phyloP scores from a whole-genome alignment of 768 basidiomycete species.

The Leccinum disarticulatum region DNA sequence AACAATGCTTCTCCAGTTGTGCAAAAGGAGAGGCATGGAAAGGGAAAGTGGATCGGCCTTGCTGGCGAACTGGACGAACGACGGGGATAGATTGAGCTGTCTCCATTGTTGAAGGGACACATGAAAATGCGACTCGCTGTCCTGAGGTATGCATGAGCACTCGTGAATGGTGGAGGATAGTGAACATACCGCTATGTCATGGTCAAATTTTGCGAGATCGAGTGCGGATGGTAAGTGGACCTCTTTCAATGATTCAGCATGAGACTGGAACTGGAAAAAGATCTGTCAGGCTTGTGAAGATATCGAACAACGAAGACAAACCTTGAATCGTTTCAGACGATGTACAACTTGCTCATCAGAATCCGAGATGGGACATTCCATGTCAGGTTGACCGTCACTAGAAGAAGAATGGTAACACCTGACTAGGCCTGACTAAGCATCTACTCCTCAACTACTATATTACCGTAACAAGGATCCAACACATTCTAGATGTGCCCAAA shows the following conservation, averaged over 20 bases:
- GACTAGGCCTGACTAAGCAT: too few species aligned
- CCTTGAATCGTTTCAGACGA: slow-evolving; percentile 54
- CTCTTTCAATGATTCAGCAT: slow-evolving; percentile 61
- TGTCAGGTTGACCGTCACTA: not conserved
- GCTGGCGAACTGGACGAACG: slow-evolving; percentile 69
- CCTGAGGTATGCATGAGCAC: slow-evolving; percentile 39
- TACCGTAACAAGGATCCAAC: too few species aligned
- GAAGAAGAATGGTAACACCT: not conserved
- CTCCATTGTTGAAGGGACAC: slow-evolving; percentile 71
- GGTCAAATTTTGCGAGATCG: slow-evolving; percentile 52
- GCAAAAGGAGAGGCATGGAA: slow-evolving; percentile 78
- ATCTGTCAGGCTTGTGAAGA: not conserved
- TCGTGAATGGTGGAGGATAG: not conserved
- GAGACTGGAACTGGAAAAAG: slow-evolving; percentile 63
- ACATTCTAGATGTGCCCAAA: too few species aligned
- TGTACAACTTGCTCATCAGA: slow-evolving; percentile 27
- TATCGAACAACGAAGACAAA: slow-evolving; percentile 12
- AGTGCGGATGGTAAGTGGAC: slow-evolving; percentile 74
- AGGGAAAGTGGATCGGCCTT: slow-evolving; percentile 59
- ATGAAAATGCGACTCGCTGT: slow-evolving; percentile 78
- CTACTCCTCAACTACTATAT: too few species aligned
- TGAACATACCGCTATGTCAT: slow-evolving; percentile 52
- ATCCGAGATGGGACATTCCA: slow-evolving; percentile 2
- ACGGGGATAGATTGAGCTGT: slow-evolving; percentile 76
- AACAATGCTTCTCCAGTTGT: slow-evolving; percentile 73